A percentile compares a stretch with the other conserved stretches of the same genome.
These are phyloP conservation scores for Heterobasidion irregulare DNA, from an alignment of 1,284 basidiomycete species.

Conservation along the genomic window DNA sequence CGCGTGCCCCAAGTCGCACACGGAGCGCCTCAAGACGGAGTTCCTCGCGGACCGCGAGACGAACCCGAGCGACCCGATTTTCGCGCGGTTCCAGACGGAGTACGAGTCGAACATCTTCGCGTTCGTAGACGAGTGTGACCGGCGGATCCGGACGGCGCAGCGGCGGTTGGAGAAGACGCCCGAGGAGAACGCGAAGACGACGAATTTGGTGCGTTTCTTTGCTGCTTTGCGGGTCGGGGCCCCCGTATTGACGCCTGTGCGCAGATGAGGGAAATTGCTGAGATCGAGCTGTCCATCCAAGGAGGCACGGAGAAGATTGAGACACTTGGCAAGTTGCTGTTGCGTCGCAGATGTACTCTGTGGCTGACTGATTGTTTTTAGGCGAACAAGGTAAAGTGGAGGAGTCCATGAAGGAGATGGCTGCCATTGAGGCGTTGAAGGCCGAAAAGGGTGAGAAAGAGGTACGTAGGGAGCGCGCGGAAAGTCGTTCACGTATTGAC, in stretches of 20 bases:
- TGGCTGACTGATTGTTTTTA: constrained; percentile 16
- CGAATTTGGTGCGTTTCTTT: constrained; percentile 65
- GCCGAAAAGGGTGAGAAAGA: constrained; percentile 96
- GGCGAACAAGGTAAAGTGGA: constrained; percentile 97
- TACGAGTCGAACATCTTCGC: constrained; percentile 93
- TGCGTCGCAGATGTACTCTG: neutral
- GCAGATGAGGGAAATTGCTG: constrained; percentile 98
- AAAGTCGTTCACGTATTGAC: neutral
- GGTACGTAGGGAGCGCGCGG: constrained; percentile 31
- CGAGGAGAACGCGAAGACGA: constrained; percentile 98
- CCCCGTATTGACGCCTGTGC: neutral
- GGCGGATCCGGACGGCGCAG: constrained; percentile 91
- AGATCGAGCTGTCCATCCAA: constrained; percentile 98
- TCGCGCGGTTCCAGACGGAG: constrained; percentile 83
- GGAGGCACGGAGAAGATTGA: constrained; percentile 99
- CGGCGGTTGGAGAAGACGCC: constrained; percentile 97
- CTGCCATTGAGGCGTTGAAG: constrained; percentile 96
- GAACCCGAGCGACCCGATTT: constrained; percentile 70
- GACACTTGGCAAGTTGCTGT: constrained; percentile 54
- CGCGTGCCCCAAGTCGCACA: constrained; percentile 95
- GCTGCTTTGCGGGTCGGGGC: neutral
- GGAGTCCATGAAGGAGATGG: constrained; percentile 95
- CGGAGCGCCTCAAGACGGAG: constrained; percentile 89
- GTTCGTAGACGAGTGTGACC: constrained; percentile 97
- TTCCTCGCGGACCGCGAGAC: constrained; percentile 76